Evolutionary conservation across 306 rosid genomes (phyloP).

Genomic region (Cyamopsis tetragonoloba): DNA sequence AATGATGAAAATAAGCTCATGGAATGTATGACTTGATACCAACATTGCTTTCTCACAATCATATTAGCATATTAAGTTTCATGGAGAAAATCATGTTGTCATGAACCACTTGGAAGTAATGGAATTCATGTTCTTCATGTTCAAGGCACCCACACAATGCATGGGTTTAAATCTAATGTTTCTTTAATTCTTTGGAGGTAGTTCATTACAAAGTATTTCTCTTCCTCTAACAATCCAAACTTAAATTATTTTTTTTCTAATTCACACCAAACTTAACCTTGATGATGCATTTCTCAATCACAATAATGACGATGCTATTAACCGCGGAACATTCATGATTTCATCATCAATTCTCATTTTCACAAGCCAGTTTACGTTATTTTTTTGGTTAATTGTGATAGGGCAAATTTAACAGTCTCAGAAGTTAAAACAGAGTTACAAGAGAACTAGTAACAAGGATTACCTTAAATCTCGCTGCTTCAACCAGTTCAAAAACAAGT

Average conservation of each 20-base stretch:
- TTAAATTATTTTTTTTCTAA: background rate
- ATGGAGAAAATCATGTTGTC: too few relatives aligned
- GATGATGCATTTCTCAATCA: background rate
- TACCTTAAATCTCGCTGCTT: conserved; percentile 63
- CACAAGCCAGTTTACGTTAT: background rate
- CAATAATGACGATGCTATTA: background rate
- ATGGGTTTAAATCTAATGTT: too few relatives aligned
- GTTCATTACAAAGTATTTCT: background rate
- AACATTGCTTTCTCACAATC: too few relatives aligned
- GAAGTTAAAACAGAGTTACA: background rate
- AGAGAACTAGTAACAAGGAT: background rate
- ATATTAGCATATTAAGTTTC: too few relatives aligned
- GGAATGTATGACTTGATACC: too few relatives aligned
- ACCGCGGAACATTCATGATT: background rate
- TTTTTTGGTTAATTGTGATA: background rate
- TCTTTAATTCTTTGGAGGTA: background rate
- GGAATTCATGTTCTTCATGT: too few relatives aligned
- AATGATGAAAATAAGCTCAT: too few relatives aligned
- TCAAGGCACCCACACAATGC: too few relatives aligned
- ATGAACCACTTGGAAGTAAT: too few relatives aligned
- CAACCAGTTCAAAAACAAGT: conserved; percentile 61
- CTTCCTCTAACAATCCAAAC: background rate
- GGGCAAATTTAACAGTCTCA: background rate
- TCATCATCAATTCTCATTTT: background rate
- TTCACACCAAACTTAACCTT: background rate